Evolutionary conservation across 1,284 basidiomycete species (phyloP), one percentile per base, ranked within the genome.

Genomic region (Tilletiaria anomala): DNA sequence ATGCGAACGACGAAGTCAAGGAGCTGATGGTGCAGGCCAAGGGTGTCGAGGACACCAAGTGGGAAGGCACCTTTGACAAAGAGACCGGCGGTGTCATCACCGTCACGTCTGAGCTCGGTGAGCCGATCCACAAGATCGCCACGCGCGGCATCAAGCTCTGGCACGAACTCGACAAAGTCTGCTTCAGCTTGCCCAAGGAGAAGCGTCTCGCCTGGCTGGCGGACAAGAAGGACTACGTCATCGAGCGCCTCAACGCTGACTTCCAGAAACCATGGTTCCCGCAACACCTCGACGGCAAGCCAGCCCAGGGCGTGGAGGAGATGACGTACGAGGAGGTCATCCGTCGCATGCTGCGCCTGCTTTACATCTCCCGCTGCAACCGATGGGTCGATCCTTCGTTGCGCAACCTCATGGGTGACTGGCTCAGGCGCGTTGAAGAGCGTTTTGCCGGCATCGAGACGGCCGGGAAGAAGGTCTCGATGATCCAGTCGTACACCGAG

Each of bases 261-360:
- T 96, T 94, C 70, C 78, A 82, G 55, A 97, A 97, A 58, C 68
- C 68, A 18, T 69, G 67, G 67, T 61, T 61, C 51, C 45, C 59
- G 22, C 50, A 50, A 40, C 51, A 56, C 42, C 42, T 53, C 34
- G 57, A 61, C 38, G 87, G 79, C 4, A 75, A 71, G 8, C 78
- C 84, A 54, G 53, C 55, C 42, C 77, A 79, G 49, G 86, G 93
- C 67, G 74, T 97, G 42, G 78, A 80, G 19, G 85, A 93, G 61
- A 94, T 97, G 91, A 96, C 91, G 14, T 97, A 97, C 70, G 87
- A 94, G 72, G 93, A 97, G 69, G 82, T 85, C 37, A 82, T 83
- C 5, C 74, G 86, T 50, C 79, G 91, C 45, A 82, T 96, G 79
- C 73, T 96, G 42, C 74, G 83, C 33, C 73, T 97, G 56, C 89